These are phyloP conservation scores for Apiosordaria backusii DNA, from an alignment of 495 filamentous ascomycete genomes.

Conservation along the genomic window DNA sequence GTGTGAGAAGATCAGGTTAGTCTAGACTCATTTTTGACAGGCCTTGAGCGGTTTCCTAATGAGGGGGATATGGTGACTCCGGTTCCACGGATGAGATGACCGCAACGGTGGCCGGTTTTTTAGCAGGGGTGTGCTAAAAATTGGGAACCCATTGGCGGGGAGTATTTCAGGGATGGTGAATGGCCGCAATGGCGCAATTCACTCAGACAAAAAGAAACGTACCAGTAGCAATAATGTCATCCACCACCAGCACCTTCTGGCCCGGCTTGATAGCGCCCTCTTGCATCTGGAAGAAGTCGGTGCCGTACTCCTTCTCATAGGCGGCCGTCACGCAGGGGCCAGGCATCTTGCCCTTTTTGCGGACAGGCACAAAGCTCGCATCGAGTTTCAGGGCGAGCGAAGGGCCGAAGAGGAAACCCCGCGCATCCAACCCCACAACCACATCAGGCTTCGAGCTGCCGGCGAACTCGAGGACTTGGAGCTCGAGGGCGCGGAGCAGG, in stretches of 20 bases:
- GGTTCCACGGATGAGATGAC: constrained; percentile 6
- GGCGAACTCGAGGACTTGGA: constrained; percentile 62
- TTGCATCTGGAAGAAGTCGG: constrained; percentile 97
- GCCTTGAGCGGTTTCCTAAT: not conserved
- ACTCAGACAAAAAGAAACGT: constrained; percentile 34
- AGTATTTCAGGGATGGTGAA: not conserved
- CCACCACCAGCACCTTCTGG: constrained; percentile 86
- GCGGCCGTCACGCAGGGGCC: constrained; percentile 76
- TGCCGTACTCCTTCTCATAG: constrained; percentile 95
- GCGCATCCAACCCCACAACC: constrained; percentile 87
- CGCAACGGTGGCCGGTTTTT: not conserved
- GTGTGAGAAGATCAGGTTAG: constrained; percentile 14
- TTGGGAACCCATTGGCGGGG: constrained; percentile 7
- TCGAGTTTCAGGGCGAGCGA: constrained; percentile 79
- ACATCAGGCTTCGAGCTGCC: constrained; percentile 67
- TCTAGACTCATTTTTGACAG: not conserved
- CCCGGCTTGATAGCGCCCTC: constrained; percentile 75
- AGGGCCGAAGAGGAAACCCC: constrained; percentile 94
- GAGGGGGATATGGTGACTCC: constrained; percentile 13
- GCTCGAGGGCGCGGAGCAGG: constrained; percentile 81
- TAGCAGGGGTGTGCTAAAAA: constrained; percentile 9
- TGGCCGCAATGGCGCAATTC: constrained; percentile 20
- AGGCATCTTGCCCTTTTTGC: constrained; percentile 95
- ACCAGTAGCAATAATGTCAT: constrained; percentile 99
- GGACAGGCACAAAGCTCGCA: constrained; percentile 88